Base-by-base conservation (phyloP, 495 filamentous ascomycete genomes). In the Aspergillus bertholletiae region DNA sequence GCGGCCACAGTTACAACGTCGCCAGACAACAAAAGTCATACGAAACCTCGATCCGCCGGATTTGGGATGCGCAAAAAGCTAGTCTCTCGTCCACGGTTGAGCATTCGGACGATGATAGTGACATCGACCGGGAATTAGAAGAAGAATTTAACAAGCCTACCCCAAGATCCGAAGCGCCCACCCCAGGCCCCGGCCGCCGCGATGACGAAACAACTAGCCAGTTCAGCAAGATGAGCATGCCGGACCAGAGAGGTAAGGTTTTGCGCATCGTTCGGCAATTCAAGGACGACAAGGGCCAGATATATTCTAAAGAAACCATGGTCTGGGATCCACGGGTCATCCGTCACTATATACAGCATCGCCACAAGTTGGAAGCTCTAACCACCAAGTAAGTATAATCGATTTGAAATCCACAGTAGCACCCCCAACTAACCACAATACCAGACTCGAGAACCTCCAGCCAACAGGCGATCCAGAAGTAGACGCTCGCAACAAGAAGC, bases 1-100 rank as follows among this genome's bases (percentile, higher is more conserved):
- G 92, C 30, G 93, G 94, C 2, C 94, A 99, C 68, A 89, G 85
- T 65, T 99, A 99, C 74, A 99, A 99, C 59, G 94, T 99, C 52
- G 90, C 90, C 54, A 80, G 84, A 50, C 94, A 99, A 69, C 89
- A 97, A 64, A 83, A 81, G 46, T 83, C 87, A 37, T 99, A 99
- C 69, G 91, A 95, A 57, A 82, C 88, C 7, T 87, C 89, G 11
- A 96, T 97, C 53, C 84, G 84, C 20, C 81, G 85, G 17, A 96
- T 97, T 54, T 99, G 94, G 94, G 84, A 88, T 26, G 80, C 87
- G 40, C 94, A 99, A 68, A 87, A 87, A 63, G 76, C 80, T 21
- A 93, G 86, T 53, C 71, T 99, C 8, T 84, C 84, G 0, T 86
- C 84, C 7, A 81, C 71, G 1, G 66, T 82, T 15, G 84, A 87